Evolutionary conservation across 129 eudicot species (phyloP).

Genomic region (Arctium minus): DNA sequence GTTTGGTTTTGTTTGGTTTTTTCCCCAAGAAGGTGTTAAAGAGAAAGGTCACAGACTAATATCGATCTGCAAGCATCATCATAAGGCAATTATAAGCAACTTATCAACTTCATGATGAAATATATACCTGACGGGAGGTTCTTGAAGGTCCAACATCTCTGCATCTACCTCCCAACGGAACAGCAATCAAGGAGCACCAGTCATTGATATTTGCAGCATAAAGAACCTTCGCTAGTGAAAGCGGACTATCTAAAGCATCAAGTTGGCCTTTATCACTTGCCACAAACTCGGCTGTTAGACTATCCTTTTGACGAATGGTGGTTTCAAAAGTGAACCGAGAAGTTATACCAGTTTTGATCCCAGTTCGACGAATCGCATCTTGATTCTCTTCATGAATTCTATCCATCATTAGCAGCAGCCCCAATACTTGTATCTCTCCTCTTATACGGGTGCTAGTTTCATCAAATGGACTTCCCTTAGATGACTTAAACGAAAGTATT

Average conservation of each 20-base stretch:
- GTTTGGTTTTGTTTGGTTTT: too few species aligned
- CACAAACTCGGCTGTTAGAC: conserved; percentile 60
- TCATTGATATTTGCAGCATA: conserved; percentile 70
- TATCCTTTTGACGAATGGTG: conserved; percentile 56
- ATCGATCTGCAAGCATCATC: background rate
- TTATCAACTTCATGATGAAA: background rate
- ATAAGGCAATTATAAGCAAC: background rate
- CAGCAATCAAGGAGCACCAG: conserved; percentile 71
- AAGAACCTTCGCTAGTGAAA: conserved; percentile 60
- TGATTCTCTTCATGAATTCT: conserved; percentile 40
- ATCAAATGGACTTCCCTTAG: conserved; percentile 59
- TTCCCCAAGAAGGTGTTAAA: background rate
- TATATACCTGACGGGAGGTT: conserved; percentile 35
- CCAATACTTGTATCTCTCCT: conserved; percentile 69
- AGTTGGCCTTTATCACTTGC: conserved; percentile 37
- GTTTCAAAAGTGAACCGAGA: conserved; percentile 72
- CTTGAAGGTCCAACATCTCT: conserved; percentile 52
- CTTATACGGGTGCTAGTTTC: conserved; percentile 58
- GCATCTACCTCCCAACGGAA: conserved; percentile 80
- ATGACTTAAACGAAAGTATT: conserved; percentile 53
- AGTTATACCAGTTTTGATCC: conserved; percentile 54
- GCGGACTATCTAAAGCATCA: conserved; percentile 41
- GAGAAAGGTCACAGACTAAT: background rate
- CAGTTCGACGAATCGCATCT: conserved; percentile 57
- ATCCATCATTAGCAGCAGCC: conserved; percentile 49